Base-by-base conservation (phyloP, 2,329 filamentous ascomycete genomes). In the Lojkania enalia region DNA sequence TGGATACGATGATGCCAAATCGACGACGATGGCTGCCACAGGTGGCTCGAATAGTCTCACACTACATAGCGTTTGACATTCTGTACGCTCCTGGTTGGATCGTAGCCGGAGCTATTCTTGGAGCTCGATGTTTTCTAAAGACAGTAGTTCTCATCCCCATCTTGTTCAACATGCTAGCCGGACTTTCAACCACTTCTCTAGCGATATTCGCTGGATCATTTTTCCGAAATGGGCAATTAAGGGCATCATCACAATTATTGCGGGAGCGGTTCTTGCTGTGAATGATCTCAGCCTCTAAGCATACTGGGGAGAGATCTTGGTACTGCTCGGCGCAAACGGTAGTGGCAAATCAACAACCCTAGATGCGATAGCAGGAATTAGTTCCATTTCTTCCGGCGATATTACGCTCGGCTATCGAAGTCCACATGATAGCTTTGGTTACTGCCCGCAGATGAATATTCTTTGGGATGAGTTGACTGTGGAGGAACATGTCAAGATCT, bases 401-500 rank as follows among this genome's bases (percentile, higher is more conserved):
- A 91, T 95, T 53, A 80, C 78, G 11, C 82, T 95, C 29, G 83
- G 89, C 51, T 83, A 83, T 1, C 35, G 14, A 6, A 11, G 30
- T 33, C 6, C 9, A 33, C 82, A 81, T 5, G 86, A 86, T 4
- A 87, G 87, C 0, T 77, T 95, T 23, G 90, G 90, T 9, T 84
- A 92, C 33, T 90, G 88, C 44, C 90, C 90, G 0, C 90, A 95
- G 30, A 89, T 90, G 74, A 95, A 95, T 57, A 89, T 95, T 2
- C 76, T 95, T 15, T 95, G 90, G 89, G 85, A 90, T 56, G 83
- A 88, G 42, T 71, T 95, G 44, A 92, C 87, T 0, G 88, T 92
- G 1, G 79, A 82, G 55, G 88, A 95, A 64, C 90, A 95, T 60
- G 81, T 94, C 14, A 70, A 71, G 7, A 87, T 94, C 38, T 95